phyloP scores from a whole-genome alignment of 768 basidiomycete species.

The Russula foetens region DNA sequence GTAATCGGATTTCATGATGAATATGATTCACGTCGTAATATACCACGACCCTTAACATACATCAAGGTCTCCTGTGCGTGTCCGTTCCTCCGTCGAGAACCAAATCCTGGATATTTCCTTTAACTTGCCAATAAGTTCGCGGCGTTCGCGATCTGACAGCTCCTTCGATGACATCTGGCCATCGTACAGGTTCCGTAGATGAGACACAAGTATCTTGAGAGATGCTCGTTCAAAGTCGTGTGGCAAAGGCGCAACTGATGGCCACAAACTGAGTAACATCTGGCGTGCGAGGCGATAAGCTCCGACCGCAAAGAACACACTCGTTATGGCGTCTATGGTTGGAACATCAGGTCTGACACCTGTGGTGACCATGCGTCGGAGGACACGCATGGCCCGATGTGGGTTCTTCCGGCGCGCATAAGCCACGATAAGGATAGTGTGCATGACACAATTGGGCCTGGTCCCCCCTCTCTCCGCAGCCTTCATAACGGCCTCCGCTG shows the following conservation, averaged over 20 bases:
- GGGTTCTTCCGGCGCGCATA: conserved; percentile 55
- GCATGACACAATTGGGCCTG: conserved; percentile 56
- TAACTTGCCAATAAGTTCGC: conserved; percentile 34
- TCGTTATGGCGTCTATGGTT: conserved; percentile 61
- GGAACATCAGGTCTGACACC: conserved; percentile 64
- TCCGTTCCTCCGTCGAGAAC: conserved; percentile 20
- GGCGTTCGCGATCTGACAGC: conserved; percentile 29
- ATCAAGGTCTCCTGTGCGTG: not conserved
- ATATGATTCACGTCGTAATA: not conserved
- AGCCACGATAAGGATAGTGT: conserved; percentile 70
- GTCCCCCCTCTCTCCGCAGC: conserved; percentile 43
- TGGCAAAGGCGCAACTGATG: conserved; percentile 53
- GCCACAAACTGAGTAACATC: conserved; percentile 56
- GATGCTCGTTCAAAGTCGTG: conserved; percentile 35
- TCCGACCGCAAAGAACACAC: conserved; percentile 56
- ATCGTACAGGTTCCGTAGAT: conserved; percentile 38
- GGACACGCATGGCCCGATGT: conserved; percentile 42
- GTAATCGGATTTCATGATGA: conserved; percentile 1
- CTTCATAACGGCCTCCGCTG: conserved; percentile 49
- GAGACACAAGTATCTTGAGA: conserved; percentile 37
- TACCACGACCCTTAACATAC: not conserved
- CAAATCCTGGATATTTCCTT: conserved; percentile 38
- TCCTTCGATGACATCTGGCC: conserved; percentile 17
- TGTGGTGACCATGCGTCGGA: conserved; percentile 51
- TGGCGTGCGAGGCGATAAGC: conserved; percentile 41